Base-by-base conservation (phyloP, 352 stramenopile species). In the Phytophthora pistaciae region DNA sequence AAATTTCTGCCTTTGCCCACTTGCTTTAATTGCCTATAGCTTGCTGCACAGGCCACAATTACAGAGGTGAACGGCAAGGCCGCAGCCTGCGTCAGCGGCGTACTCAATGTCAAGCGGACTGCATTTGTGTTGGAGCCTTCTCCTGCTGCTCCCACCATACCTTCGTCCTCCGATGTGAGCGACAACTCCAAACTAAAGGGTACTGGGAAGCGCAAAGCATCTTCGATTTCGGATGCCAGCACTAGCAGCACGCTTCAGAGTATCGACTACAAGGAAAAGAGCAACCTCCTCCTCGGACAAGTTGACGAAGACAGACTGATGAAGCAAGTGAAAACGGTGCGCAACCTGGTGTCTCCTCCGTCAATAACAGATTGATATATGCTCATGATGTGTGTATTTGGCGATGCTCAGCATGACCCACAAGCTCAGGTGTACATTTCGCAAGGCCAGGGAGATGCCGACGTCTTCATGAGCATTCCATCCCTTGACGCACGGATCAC, bases 391-490 rank as follows among this genome's bases (percentile, higher is more conserved):
- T 74, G 66, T 42, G 52, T 9, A 53, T 44, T 56, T 38, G 62
- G 2, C 58, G 13, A 5, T 38, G 14, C 3, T 20, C 60, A 95
- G 88, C 81, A 94, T 44, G 83, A 94, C 36, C 67, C 77, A 14
- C 76, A 88, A 46, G 79, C 87, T 2, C 84, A 92, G 46, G 85
- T 94, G 18, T 94, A 93, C 59, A 84, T 93, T 60, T 93, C 88
- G n/a, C 85, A 93, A 60, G 87, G 87, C 0, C 88, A 91, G 29
- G 81, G 87, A 60, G 87, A 91, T 55, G 85, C 86, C 3, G 88
- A 95, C 18, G 86, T 92, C 33, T 90, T 94, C 64, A 88, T 95
- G 73, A 95, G 83, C 56, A 94, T 95, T 49, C 88, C 88, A 31
- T 87, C 76, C 5, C 77, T 95, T 9, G 84, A 95, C 5, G 88